A percentile compares a stretch with the other conserved stretches of the same genome.
These are phyloP conservation scores for Umbelopsis ramanniana DNA, from an alignment of 192 early-diverging fungal species.

Conservation along the genomic window DNA sequence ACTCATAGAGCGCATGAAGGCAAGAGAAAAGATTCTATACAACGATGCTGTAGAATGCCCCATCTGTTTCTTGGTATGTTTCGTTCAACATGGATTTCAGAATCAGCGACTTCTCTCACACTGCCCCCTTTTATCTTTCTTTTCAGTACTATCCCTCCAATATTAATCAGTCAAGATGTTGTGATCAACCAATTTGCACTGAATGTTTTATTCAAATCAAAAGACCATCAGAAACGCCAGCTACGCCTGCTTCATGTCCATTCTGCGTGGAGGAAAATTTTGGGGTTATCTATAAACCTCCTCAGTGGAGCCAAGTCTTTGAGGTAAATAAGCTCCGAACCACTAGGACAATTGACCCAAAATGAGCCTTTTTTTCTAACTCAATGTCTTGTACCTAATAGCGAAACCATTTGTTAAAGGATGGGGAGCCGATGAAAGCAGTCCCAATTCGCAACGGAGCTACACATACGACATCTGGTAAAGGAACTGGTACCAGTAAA, in stretches of 20 bases:
- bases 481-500: conserved; percentile 7
- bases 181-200: conserved; percentile 94
- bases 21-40: conserved; percentile 50
- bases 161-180: conserved; percentile 92
- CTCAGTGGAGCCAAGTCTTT: conserved; percentile 35
- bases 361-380: not conserved
- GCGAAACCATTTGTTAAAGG: not conserved
- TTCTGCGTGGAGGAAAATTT: conserved; percentile 89
- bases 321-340: not conserved
- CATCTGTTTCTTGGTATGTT: conserved; percentile 90
- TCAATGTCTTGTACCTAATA: not conserved
- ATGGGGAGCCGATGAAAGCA: not conserved
- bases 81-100: not conserved
- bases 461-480: conserved; percentile 40
- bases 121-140: not conserved
- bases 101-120: not conserved
- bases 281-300: conserved; percentile 76
- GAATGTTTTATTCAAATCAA: conserved; percentile 98
- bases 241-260: conserved; percentile 77
- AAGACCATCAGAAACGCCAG: conserved; percentile 72
- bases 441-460: conserved; percentile 21
- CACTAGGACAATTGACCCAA: not conserved
- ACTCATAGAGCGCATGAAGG: conserved; percentile 31
- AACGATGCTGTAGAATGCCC: conserved; percentile 86
- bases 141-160: conserved; percentile 85